Conservation (phyloP, 2,329 filamentous ascomycete genomes). For the Hysterium pulicare region DNA sequence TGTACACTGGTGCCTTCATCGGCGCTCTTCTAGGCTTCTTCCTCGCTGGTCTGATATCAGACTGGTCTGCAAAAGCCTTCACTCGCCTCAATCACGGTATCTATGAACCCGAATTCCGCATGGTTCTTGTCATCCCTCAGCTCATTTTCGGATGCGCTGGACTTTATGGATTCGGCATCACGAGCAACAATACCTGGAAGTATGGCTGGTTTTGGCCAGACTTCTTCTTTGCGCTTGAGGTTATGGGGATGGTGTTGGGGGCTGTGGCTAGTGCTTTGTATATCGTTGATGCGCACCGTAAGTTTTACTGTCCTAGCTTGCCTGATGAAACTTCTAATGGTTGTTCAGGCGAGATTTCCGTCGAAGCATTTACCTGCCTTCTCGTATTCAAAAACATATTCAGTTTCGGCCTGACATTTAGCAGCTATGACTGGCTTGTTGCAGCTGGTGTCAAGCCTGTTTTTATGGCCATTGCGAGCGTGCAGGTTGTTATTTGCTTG, state of each 20-base stretch:
- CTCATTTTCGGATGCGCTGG: slow-evolving; percentile 73
- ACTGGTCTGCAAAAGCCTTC: slow-evolving; percentile 67
- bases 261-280: slow-evolving; percentile 83
- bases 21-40: slow-evolving; percentile 76
- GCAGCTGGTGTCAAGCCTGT: slow-evolving; percentile 57
- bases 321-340: not conserved
- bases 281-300: slow-evolving; percentile 87
- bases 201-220: slow-evolving; percentile 74
- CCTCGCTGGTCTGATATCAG: slow-evolving; percentile 70
- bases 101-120: slow-evolving; percentile 89
- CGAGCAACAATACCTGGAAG: slow-evolving; percentile 56
- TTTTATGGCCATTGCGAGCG: slow-evolving; percentile 69
- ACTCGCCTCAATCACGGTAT: slow-evolving; percentile 73
- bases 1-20: slow-evolving; percentile 73
- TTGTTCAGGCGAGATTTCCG: slow-evolving; percentile 65
- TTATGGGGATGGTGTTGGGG: slow-evolving; percentile 88
- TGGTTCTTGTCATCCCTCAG: slow-evolving; percentile 79
- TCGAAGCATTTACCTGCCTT: slow-evolving; percentile 86
- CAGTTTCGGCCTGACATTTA: slow-evolving; percentile 79
- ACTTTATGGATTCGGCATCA: slow-evolving; percentile 80
- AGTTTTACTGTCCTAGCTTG: slow-evolving; percentile 7
- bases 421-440: slow-evolving; percentile 79
- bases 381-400: slow-evolving; percentile 96
- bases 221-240: slow-evolving; percentile 78
- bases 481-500: slow-evolving; percentile 75